These are phyloP conservation scores for Fusarium sp. DNA, from an alignment of 2,329 filamentous ascomycete species.

Conservation along the genomic window DNA sequence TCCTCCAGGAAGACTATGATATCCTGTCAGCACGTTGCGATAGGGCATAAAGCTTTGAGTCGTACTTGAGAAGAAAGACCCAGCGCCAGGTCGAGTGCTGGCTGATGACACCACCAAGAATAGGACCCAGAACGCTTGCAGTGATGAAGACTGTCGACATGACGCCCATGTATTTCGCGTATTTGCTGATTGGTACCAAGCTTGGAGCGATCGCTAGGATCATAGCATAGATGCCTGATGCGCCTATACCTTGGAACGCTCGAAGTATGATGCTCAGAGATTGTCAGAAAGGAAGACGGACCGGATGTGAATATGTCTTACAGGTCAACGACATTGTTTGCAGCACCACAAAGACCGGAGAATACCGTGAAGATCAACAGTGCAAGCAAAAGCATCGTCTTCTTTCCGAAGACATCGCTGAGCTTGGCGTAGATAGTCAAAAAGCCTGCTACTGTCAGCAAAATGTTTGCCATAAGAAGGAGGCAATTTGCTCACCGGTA, in stretches of 20 bases:
- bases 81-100: constrained; percentile 17
- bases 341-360: constrained; percentile 11
- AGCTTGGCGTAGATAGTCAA: constrained; percentile 8
- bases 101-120: constrained; percentile 1
- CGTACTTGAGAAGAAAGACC: constrained; percentile 19
- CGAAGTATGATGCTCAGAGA: background rate
- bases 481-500: accelerated
- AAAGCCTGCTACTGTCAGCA: background rate
- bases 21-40: background rate
- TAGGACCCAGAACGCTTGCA: constrained; percentile 1
- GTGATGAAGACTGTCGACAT: constrained; percentile 18
- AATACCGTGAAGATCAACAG: constrained; percentile 1
- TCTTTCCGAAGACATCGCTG: constrained; percentile 12
- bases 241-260: constrained; percentile 4
- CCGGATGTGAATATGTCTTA: accelerated
- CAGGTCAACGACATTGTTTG: constrained; percentile 8
- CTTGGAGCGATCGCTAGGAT: background rate
- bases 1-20: background rate
- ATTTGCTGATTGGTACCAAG: background rate
- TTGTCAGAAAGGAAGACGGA: accelerated
- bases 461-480: accelerated
- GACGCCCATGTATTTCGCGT: constrained; percentile 8
- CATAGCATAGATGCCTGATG: constrained; percentile 7
- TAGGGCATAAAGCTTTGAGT: accelerated
- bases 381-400: constrained; percentile 11